Conservation (phyloP, 495 filamentous ascomycete species). For the Podospora appendiculata region DNA sequence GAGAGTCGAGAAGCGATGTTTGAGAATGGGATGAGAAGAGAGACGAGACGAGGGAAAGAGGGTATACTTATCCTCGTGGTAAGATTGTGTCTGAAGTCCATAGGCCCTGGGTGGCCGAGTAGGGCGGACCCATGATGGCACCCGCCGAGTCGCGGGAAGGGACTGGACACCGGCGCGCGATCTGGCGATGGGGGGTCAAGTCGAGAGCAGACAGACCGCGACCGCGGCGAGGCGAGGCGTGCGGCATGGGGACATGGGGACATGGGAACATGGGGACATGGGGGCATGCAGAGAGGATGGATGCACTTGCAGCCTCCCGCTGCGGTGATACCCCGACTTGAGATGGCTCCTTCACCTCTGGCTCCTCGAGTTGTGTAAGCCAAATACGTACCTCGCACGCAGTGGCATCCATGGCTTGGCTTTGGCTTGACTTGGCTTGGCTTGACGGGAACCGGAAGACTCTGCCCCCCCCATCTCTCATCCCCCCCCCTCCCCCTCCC, state of each 20-base stretch:
- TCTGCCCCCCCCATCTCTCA: too few species aligned
- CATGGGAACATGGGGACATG: background rate
- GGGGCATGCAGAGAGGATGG: background rate
- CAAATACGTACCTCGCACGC: too few species aligned
- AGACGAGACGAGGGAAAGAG: conserved; percentile 25
- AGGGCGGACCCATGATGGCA: conserved; percentile 25
- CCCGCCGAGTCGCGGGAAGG: conserved; percentile 13
- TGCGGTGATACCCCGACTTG: background rate
- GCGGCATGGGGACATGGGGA: background rate
- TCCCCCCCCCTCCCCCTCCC: too few species aligned
- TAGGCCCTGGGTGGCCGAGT: conserved; percentile 31
- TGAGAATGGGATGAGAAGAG: conserved; percentile 20
- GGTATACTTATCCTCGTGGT: conserved; percentile 27
- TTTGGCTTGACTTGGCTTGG: too few species aligned
- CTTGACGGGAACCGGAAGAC: too few species aligned
- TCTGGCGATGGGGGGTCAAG: conserved; percentile 1
- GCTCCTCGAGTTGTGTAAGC: too few species aligned
- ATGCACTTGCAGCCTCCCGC: background rate
- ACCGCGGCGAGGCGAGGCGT: conserved; percentile 1
- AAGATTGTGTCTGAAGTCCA: conserved; percentile 18
- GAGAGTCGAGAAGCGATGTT: conserved; percentile 16
- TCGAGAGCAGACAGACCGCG: conserved; percentile 1
- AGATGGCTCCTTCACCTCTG: too few species aligned
- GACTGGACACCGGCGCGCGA: conserved; percentile 14
- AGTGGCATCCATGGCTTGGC: too few species aligned